These are phyloP conservation scores for Nannizziopsis barbatae DNA, from an alignment of 2,329 filamentous ascomycete species.

Conservation along the genomic window DNA sequence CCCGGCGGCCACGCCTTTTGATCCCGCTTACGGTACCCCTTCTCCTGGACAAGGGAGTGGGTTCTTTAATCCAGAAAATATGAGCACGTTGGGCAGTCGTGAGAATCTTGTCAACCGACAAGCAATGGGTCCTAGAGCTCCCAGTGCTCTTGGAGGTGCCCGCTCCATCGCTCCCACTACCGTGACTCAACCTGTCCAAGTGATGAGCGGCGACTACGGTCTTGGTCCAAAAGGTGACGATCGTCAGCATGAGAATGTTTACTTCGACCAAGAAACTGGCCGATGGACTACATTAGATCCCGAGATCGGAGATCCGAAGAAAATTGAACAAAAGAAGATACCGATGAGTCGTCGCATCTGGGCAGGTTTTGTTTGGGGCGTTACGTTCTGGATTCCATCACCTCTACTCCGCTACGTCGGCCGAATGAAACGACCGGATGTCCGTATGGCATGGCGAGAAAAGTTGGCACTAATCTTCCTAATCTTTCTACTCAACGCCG, in stretches of 20 bases:
- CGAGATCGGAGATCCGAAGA: conserved; percentile 64
- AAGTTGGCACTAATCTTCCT: conserved; percentile 74
- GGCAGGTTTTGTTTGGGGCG: conserved; percentile 69
- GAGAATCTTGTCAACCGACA: conserved; percentile 52
- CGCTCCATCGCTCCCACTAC: conserved; percentile 42
- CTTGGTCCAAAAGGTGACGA: conserved; percentile 77
- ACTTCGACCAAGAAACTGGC: conserved; percentile 57
- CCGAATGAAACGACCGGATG: conserved; percentile 93
- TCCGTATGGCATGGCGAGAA: conserved; percentile 94
- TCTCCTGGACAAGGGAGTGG: conserved; percentile 46
- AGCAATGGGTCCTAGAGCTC: conserved; percentile 38
- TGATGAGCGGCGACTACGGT: conserved; percentile 72
- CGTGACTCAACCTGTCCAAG: conserved; percentile 47
- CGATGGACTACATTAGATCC: conserved; percentile 63
- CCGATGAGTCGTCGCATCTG: conserved; percentile 58
- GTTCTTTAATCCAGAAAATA: conserved; percentile 57
- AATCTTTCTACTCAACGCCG: conserved; percentile 69
- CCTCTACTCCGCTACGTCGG: conserved; percentile 68
- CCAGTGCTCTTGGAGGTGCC: conserved; percentile 39
- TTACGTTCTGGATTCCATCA: conserved; percentile 94
- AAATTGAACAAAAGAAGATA: conserved; percentile 59
- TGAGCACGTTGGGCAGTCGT: conserved; percentile 55
- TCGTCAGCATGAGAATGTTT: conserved; percentile 55
- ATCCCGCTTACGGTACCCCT: conserved; percentile 58
- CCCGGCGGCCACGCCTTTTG: conserved; percentile 50